Conservation (phyloP, 148 eudicot species). For the Polygonum aviculare region DNA sequence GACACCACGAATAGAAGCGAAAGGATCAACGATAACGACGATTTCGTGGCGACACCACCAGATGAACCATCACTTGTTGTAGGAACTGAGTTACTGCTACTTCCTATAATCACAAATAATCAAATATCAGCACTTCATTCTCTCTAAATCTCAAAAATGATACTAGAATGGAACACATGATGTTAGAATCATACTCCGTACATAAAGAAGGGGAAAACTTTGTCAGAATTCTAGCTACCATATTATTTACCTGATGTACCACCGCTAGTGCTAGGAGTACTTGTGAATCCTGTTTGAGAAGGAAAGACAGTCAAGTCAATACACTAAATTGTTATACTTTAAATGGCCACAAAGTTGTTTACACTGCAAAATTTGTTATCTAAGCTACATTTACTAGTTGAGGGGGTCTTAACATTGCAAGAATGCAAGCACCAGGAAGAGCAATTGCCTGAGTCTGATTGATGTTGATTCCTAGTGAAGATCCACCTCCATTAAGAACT, state of each 20-base stretch:
- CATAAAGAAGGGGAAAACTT: too few relatives aligned
- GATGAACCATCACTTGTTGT: slow-evolving; percentile 1
- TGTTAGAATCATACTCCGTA: too few relatives aligned
- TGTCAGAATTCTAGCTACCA: too few relatives aligned
- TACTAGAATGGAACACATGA: neutral
- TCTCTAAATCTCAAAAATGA: neutral
- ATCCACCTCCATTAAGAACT: slow-evolving; percentile 19
- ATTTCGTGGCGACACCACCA: neutral
- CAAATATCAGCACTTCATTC: neutral
- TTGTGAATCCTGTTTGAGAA: slow-evolving; percentile 31
- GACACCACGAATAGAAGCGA: slow-evolving; percentile 5
- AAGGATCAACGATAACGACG: neutral
- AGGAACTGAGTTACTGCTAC: neutral
- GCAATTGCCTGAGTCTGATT: slow-evolving; percentile 29
- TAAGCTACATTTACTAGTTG: slow-evolving; percentile 25
- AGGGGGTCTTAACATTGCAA: slow-evolving; percentile 25
- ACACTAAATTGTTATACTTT: too few relatives aligned
- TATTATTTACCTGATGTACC: slow-evolving; percentile 21
- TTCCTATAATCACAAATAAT: neutral
- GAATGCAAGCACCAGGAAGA: slow-evolving; percentile 33
- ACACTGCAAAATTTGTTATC: slow-evolving; percentile 15
- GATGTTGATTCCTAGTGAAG: slow-evolving; percentile 22
- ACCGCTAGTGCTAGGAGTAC: slow-evolving; percentile 22
- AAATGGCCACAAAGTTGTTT: neutral
- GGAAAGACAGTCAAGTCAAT: neutral